Base-by-base conservation (phyloP, 345 rosid genomes). In the Populus euphratica region DNA sequence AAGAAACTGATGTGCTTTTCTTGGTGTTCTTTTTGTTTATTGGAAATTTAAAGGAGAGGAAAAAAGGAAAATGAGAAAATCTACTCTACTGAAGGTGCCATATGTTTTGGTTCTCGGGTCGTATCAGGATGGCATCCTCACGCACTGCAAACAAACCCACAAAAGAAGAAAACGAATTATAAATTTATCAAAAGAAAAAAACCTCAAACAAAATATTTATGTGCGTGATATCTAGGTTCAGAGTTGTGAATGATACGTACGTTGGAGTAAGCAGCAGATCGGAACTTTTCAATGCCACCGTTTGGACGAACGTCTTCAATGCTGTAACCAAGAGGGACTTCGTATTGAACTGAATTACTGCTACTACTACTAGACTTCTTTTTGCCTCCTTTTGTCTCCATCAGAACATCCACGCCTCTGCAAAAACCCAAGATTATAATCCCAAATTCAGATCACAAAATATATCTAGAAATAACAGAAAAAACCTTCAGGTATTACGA, bases 241-340 rank as follows among this genome's bases (percentile, higher is more conserved):
- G 41, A 44, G 52, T 14, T 47, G 18, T 7, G 20, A 50, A 8
- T 11, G 7, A 44, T 21, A 67, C 44, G 49, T 83, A 90, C 94
- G 91, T 91, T 88, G 17, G 94, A 91, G 91, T 93, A 93, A 38
- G 90, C 95, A 88, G 95, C 92, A 61, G 92, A 91, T 81, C 88
- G 86, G 92, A 93, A 91, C 86, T 91, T 93, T 79, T 93, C 86
- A 80, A 89, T 86, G 81, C 97, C 97, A 78, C 95, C 97, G 90
- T 73, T 79, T 16, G 97, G 97, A 80, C 95, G 94, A 86, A 93
- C 85, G 87, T 93, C 93, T 91, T 93, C 97, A 85, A 91, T 91
- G 91, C 87, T 87, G 90, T 93, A 93, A 43, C 93, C 95, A 73
- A 91, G 91, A 31, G 97, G 95, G 68, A 76, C 89, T 89, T 93